Conservation (phyloP, 2,329 filamentous ascomycete genomes). For the Sporothrix mexicana region DNA sequence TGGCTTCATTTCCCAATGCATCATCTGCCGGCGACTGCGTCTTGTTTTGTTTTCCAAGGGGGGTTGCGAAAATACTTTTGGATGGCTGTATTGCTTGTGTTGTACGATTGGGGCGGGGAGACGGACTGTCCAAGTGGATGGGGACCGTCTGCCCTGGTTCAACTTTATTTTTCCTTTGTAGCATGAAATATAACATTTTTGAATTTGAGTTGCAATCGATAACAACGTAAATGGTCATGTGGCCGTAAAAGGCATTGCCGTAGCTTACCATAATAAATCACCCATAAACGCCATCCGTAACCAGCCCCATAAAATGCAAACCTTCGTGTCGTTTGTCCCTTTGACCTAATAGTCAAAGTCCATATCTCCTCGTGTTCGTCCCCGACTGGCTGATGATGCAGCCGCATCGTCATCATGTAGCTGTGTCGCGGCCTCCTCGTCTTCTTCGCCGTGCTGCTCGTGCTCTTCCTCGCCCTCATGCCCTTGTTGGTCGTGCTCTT, state of each 20-base stretch:
- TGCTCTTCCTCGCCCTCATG: background rate
- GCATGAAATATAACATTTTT: conserved; percentile 32
- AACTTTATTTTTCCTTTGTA: conserved; percentile 37
- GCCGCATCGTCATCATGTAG: conserved; percentile 13
- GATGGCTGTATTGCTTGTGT: conserved; percentile 20
- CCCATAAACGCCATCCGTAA: conserved; percentile 14
- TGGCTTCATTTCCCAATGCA: conserved; percentile 19
- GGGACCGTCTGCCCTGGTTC: background rate
- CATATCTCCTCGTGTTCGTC: background rate
- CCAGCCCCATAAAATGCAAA: background rate
- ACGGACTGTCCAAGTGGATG: conserved; percentile 16
- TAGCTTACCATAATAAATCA: background rate
- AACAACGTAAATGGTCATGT: background rate
- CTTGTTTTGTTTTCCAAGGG: conserved; percentile 17
- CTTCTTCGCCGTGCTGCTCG: conserved; percentile 7
- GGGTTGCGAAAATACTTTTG: conserved; percentile 9
- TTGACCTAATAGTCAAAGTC: conserved; percentile 16
- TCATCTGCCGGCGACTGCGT: conserved; percentile 23
- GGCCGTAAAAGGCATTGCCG: background rate
- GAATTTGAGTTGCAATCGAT: conserved; percentile 4
- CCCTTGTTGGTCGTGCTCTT: conserved; percentile 5
- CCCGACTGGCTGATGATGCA: background rate
- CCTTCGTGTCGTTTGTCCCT: background rate
- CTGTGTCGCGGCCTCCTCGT: conserved; percentile 17
- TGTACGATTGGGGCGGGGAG: conserved; percentile 7